Evolutionary conservation across 2,329 filamentous ascomycete genomes (phyloP).

Genomic region (Dothideomycetes sp.): DNA sequence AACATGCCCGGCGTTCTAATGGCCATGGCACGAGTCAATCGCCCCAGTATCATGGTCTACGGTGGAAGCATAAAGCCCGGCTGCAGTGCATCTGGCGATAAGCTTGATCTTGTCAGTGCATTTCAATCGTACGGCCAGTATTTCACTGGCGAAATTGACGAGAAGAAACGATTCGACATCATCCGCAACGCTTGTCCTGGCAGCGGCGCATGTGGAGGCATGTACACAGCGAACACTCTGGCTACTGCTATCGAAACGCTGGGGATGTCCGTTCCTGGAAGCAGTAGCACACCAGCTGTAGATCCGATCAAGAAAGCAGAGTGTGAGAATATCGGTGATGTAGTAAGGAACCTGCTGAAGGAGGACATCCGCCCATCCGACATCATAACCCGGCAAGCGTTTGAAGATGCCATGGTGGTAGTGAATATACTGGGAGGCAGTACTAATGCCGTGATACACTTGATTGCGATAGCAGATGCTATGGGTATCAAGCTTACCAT

Average conservation of each 20-base stretch:
- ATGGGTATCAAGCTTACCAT: conserved; percentile 39
- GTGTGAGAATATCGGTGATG: conserved; percentile 37
- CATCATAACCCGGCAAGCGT: conserved; percentile 36
- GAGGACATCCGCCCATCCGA: conserved; percentile 39
- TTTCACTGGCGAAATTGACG: conserved; percentile 79
- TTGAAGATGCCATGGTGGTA: conserved; percentile 42
- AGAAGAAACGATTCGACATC: conserved; percentile 87
- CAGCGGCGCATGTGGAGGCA: conserved; percentile 73
- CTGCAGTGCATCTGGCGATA: conserved; percentile 57
- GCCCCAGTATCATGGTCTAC: conserved; percentile 95
- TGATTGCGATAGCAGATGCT: conserved; percentile 40
- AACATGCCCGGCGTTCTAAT: conserved; percentile 72
- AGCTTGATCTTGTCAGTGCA: conserved; percentile 89
- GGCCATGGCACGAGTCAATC: conserved; percentile 89
- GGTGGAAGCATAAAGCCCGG: conserved; percentile 90
- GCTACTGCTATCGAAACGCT: conserved; percentile 40
- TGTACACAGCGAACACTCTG: conserved; percentile 48
- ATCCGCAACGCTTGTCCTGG: conserved; percentile 85
- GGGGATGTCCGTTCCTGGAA: conserved; percentile 40
- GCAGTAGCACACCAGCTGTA: conserved; percentile 39
- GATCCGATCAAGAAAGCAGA: conserved; percentile 40
- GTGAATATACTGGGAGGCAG: conserved; percentile 40
- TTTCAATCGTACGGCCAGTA: conserved; percentile 98
- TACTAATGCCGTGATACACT: conserved; percentile 40
- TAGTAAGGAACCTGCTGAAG: conserved; percentile 39